Percentiles rank a stretch among this genome's conserved stretches.
Evolutionary conservation across 371 early-diverging fungal species (phyloP).

Genomic region (Amoeboaphelidium occidentale): DNA sequence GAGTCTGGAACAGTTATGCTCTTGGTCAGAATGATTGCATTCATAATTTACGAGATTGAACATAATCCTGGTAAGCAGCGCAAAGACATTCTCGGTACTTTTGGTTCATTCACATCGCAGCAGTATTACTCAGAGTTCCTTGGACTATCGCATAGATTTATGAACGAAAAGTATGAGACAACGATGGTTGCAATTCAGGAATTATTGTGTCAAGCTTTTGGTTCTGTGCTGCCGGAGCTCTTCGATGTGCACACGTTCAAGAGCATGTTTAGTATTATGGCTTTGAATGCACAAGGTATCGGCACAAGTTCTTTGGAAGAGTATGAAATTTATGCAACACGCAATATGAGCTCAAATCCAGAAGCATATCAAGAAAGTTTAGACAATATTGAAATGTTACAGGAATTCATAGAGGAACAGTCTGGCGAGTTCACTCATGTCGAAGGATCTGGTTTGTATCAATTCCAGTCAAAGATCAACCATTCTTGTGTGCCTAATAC

Average conservation of each 20-base stretch:
- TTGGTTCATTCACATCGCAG: not conserved
- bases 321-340: not conserved
- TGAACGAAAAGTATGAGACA: constrained; percentile 4
- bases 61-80: not conserved
- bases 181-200: not conserved
- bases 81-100: not conserved
- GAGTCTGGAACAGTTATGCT: constrained; percentile 3
- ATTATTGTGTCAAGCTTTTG: not conserved
- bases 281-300: constrained; percentile 3
- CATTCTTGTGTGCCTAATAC: constrained; percentile 5
- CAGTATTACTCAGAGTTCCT: not conserved
- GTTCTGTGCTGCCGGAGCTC: not conserved
- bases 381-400: not conserved
- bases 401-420: constrained; percentile 2
- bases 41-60: constrained; percentile 1
- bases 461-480: constrained; percentile 1
- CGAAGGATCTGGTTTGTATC: constrained; percentile 5
- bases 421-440: constrained; percentile 4
- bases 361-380: not conserved
- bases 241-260: not conserved
- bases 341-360: not conserved
- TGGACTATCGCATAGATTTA: constrained; percentile 1
- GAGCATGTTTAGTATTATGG: not conserved
- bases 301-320: not conserved
- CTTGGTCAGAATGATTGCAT: constrained; percentile 3